Base-by-base conservation (phyloP, 2,329 filamentous ascomycete species). In the Didymella segeticola region DNA sequence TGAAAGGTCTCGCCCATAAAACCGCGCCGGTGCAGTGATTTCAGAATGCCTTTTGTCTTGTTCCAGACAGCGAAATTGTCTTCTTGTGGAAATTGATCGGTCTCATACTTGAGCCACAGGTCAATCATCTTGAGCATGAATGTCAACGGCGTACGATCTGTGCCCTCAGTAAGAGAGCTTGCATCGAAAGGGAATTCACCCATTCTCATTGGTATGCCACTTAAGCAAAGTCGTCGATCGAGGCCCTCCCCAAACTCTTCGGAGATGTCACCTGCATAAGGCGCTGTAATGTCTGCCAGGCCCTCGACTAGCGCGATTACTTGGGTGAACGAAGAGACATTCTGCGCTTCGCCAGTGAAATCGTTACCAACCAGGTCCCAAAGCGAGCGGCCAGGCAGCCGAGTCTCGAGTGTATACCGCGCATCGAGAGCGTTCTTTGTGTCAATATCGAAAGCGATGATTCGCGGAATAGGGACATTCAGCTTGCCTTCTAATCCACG, bases 1-100 rank as follows among this genome's bases (percentile, higher is more conserved):
- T 52, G 25, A 26, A 56, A 62, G 1, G 43, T 26, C 6, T 34
- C 20, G 5, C 43, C 43, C 10, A 37, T n/a, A 5, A 46, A n/a
- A 20, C 25, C 43, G 6, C 15, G 43, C 1, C 23, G 23, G 15
- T 27, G 14, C 2, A 46, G 23, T 34, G 22, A 34, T n/a, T 25
- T 5, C 14, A 46, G 12, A 14, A 33, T 23, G 3, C 8, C 12
- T 33, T 33, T 43, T 6, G 33, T 23, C 29, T 23, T 15, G n/a
- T 6, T 31, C 29, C 39, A 43, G n/a, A 11, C 2, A 11, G 14
- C 14, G 12, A 30, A 25, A 6, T 30, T 43, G 8, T 43, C 14
- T 22, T 43, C 41, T 4, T 5, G 3, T 6, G 27, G 19, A n/a
- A 5, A 22, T 3, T 43, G 5, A 4, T 30, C 29, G 11, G 4